phyloP scores from a whole-genome alignment of 1,284 basidiomycete genomes.

The Ceratobasidium sp. region DNA sequence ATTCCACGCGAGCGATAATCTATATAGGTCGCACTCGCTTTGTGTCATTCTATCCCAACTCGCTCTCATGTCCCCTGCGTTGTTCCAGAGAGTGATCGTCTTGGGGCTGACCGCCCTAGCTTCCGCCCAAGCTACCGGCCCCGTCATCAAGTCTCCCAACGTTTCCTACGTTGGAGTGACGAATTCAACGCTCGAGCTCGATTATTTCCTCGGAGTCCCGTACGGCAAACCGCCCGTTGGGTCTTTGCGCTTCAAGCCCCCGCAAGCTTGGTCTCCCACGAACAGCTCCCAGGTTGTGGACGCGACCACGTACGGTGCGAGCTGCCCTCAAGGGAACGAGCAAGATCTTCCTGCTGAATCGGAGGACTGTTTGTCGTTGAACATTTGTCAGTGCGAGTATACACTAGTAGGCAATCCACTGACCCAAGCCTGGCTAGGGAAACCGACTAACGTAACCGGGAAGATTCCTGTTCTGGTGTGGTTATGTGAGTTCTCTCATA shows the following conservation, averaged over 20 bases:
- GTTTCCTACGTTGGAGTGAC: slow-evolving; percentile 12
- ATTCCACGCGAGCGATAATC: slow-evolving; percentile 4
- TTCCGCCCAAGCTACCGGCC: not conserved
- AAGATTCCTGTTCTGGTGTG: slow-evolving; percentile 51
- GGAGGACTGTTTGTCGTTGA: slow-evolving; percentile 54
- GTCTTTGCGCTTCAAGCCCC: slow-evolving; percentile 54
- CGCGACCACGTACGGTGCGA: slow-evolving; percentile 23
- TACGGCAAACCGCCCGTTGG: slow-evolving; percentile 39
- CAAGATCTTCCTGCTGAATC: slow-evolving; percentile 36
- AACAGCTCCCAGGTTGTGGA: slow-evolving; percentile 31
- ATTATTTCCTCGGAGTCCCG: slow-evolving; percentile 39
- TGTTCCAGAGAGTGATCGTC: not conserved
- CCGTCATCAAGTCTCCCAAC: not conserved
- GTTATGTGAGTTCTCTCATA: slow-evolving; percentile 42
- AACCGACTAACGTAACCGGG: slow-evolving; percentile 1
- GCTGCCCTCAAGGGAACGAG: not conserved
- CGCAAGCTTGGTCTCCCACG: slow-evolving; percentile 56
- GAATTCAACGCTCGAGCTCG: not conserved
- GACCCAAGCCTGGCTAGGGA: too few species aligned
- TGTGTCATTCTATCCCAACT: not conserved
- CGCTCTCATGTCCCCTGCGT: not conserved
- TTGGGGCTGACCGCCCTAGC: not conserved
- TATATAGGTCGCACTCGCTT: not conserved
- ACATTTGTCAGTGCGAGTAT: slow-evolving; percentile 49
- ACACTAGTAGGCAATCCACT: too few species aligned